phyloP scores from a whole-genome alignment of 805 yeast genomes.

The Hemisphaericaspora nanyangensis region DNA sequence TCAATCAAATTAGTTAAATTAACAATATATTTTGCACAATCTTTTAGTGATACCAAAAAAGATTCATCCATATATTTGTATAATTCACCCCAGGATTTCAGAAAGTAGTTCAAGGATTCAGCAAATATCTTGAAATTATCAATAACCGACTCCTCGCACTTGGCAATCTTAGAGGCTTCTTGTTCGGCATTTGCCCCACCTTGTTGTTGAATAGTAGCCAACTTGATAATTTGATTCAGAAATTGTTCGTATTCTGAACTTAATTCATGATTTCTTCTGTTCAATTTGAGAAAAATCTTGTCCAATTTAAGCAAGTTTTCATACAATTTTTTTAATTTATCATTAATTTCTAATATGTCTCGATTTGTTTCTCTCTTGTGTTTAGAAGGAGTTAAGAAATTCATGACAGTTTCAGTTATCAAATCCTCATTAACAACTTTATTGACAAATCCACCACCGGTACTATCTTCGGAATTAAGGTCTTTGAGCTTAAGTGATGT shows the following conservation, averaged over 20 bases:
- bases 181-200: background rate
- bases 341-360: slow-evolving; percentile 57
- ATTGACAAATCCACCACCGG: slow-evolving; percentile 23
- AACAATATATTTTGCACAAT: slow-evolving; percentile 69
- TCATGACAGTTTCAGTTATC: slow-evolving; percentile 87
- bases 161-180: slow-evolving; percentile 1
- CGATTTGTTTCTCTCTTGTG: slow-evolving; percentile 75
- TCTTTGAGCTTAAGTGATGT: slow-evolving; percentile 45
- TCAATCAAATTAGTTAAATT: slow-evolving; percentile 57
- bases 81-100: slow-evolving; percentile 38
- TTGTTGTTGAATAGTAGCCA: slow-evolving; percentile 45
- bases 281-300: slow-evolving; percentile 66
- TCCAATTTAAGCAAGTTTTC: slow-evolving; percentile 80
- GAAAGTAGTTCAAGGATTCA: slow-evolving; percentile 32
- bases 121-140: slow-evolving; percentile 35
- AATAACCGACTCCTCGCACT: slow-evolving; percentile 14
- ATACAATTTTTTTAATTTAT: slow-evolving; percentile 76
- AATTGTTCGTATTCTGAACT: slow-evolving; percentile 71
- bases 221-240: slow-evolving; percentile 61
- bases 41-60: slow-evolving; percentile 78
- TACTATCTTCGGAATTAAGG: slow-evolving; percentile 12
- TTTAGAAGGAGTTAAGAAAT: slow-evolving; percentile 75
- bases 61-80: slow-evolving; percentile 65
- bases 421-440: slow-evolving; percentile 61
- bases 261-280: slow-evolving; percentile 69